Base-by-base conservation (phyloP, 768 basidiomycete genomes). In the Amanita polypyramis region DNA sequence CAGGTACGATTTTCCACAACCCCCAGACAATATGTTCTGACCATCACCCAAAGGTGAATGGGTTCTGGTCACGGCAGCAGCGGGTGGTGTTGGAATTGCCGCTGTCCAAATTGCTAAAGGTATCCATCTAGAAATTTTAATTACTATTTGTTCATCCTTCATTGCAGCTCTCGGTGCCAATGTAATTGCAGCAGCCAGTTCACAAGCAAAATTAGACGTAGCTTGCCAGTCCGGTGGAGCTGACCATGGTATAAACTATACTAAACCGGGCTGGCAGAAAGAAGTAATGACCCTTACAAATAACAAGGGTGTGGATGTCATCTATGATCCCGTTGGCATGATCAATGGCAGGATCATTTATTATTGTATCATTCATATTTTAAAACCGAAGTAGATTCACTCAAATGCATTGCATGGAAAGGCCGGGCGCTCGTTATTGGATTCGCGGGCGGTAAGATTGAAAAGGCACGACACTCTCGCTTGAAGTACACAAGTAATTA, bases 371-470 rank as follows among this genome's bases (percentile, higher is more conserved):
- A 10, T 2, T 17, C 44, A 19, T 45, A 8, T 29, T 49, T 4
- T 19, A 11, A 42, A 47, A 35, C 23, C 14, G 42, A 17, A 19
- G 10, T 39, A 88, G 92, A 90, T 61, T 84, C 76, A 40, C 60
- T 97, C 49, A 98, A 94, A 61, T 95, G 92, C 61, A 88, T 93
- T 49, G 87, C 85, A 0, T 97, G 94, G 82, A 93, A 94, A 61
- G 92, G 94, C 0, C 77, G 95, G 11, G 82, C 86, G 1, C 57
- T 99, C 9, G 86, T 98, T n/a, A 82, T 99, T 45, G 96, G 95
- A 5, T 98, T 94, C 62, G 90, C 86, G 3, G 87, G 75, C 6
- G 89, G 89, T 3, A 64, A 72, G 10, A 90, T 95, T 47, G 90
- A 93, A 63, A 88, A 90, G 71, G 84, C 85, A 42, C 6, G 60